Conservation (phyloP, 495 filamentous ascomycete species). For the Gamarada debralockiae region DNA sequence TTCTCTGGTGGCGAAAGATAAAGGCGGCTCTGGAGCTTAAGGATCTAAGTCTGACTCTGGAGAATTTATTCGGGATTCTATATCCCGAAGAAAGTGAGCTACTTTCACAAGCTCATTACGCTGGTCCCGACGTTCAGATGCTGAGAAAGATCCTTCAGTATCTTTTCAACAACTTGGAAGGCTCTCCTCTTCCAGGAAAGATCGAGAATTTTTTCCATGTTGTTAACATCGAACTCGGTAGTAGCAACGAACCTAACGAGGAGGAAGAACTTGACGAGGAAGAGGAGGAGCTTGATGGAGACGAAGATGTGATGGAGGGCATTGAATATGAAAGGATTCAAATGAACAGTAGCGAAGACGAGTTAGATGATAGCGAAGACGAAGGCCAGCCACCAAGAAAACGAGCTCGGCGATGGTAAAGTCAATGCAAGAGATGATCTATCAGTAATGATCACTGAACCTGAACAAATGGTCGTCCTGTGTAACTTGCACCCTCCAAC, state of each 20-base stretch:
- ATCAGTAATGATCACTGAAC: not conserved
- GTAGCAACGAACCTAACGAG: conserved; percentile 7
- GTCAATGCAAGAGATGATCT: not conserved
- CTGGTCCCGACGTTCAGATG: conserved; percentile 6
- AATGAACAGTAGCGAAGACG: not conserved
- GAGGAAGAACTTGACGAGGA: conserved; percentile 8
- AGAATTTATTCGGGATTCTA: conserved; percentile 8
- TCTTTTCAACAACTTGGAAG: conserved; percentile 9
- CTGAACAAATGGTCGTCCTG: not conserved
- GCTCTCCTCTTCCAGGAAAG: conserved; percentile 11
- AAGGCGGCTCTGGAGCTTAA: conserved; percentile 9
- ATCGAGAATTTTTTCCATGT: conserved; percentile 12
- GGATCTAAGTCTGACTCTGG: conserved; percentile 6
- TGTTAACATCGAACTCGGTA: conserved; percentile 9
- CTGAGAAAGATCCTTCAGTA: conserved; percentile 3
- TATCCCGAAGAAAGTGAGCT: conserved; percentile 5
- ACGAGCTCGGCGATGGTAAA: not conserved
- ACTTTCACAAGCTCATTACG: conserved; percentile 7
- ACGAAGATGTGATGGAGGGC: conserved; percentile 3
- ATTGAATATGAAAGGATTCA: conserved; percentile 2
- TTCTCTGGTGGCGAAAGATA: too few species aligned
- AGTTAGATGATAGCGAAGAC: conserved; percentile 3
- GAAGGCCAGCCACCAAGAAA: conserved; percentile 2
- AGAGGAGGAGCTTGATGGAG: conserved; percentile 4
- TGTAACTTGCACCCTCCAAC: too few species aligned